phyloP scores from a whole-genome alignment of 345 rosid species.

The Nephelium lappaceum region DNA sequence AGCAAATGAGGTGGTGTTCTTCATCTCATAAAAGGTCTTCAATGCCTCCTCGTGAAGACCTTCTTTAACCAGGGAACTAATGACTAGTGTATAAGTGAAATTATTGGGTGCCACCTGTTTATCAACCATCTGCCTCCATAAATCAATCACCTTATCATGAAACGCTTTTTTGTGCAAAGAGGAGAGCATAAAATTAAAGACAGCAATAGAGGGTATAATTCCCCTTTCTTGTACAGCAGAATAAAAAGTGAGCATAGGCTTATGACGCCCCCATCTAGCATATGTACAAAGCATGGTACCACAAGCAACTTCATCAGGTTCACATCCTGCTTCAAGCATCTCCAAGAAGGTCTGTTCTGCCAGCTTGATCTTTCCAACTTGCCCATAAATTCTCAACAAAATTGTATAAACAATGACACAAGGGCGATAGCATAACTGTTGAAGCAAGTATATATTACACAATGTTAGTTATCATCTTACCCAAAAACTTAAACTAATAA shows the following conservation, averaged over 20 bases:
- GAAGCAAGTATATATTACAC: slow-evolving; percentile 45
- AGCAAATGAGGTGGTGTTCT: slow-evolving; percentile 46
- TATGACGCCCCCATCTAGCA: slow-evolving; percentile 93
- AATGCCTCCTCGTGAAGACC: slow-evolving; percentile 61
- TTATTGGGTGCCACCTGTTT: slow-evolving; percentile 55
- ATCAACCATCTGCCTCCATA: slow-evolving; percentile 73
- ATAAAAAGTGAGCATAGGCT: slow-evolving; percentile 74
- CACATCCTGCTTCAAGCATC: slow-evolving; percentile 90
- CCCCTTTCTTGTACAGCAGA: slow-evolving; percentile 75
- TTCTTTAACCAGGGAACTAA: slow-evolving; percentile 68
- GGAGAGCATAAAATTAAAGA: slow-evolving; percentile 88
- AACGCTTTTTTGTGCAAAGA: slow-evolving; percentile 88
- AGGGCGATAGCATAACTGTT: slow-evolving; percentile 83
- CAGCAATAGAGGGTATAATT: slow-evolving; percentile 56
- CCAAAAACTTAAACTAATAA: too few species aligned
- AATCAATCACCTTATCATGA: slow-evolving; percentile 62
- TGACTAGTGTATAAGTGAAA: slow-evolving; percentile 77
- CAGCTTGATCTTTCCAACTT: slow-evolving; percentile 82
- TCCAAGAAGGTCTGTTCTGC: slow-evolving; percentile 90
- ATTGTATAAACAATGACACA: slow-evolving; percentile 77
- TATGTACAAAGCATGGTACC: slow-evolving; percentile 93
- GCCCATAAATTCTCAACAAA: slow-evolving; percentile 75
- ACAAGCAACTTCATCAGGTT: slow-evolving; percentile 91
- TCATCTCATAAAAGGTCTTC: slow-evolving; percentile 70
- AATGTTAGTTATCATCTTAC: too few species aligned